Percentiles rank a stretch among this genome's conserved stretches.
These are phyloP conservation scores for Bryopsis sp. DNA, from an alignment of 139 green algal genomes.

Conservation along the genomic window DNA sequence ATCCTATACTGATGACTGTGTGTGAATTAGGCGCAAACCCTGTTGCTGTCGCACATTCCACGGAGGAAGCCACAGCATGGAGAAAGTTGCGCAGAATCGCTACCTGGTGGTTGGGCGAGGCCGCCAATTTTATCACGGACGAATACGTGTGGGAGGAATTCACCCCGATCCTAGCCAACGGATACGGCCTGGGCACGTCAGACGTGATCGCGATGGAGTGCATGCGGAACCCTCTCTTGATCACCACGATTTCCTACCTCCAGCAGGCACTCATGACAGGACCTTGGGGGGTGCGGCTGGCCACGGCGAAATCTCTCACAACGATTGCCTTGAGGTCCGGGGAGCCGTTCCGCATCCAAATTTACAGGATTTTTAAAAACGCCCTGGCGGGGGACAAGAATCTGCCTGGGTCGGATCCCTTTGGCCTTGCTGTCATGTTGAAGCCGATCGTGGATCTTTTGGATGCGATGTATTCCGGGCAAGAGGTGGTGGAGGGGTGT, in stretches of 20 bases:
- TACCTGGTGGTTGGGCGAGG: constrained; percentile 70
- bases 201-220: constrained; percentile 7
- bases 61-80: constrained; percentile 37
- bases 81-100: constrained; percentile 35
- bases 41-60: too few species aligned
- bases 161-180: neutral
- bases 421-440: constrained; percentile 43
- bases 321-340: constrained; percentile 64
- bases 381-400: neutral
- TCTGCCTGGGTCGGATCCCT: constrained; percentile 21
- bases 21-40: neutral
- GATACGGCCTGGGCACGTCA: neutral
- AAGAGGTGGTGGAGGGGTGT: constrained; percentile 2
- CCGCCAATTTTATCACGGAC: constrained; percentile 50
- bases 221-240: neutral
- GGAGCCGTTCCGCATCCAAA: constrained; percentile 74
- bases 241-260: neutral
- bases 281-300: constrained; percentile 28
- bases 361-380: constrained; percentile 52
- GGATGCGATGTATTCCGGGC: constrained; percentile 58
- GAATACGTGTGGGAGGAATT: constrained; percentile 36
- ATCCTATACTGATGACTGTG: neutral
- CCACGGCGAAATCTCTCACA: constrained; percentile 32
- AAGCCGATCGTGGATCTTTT: constrained; percentile 45
- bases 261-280: constrained; percentile 21